These are phyloP conservation scores for Xylariaceae sp. DNA, from an alignment of 2,329 filamentous ascomycete genomes.

Conservation along the genomic window DNA sequence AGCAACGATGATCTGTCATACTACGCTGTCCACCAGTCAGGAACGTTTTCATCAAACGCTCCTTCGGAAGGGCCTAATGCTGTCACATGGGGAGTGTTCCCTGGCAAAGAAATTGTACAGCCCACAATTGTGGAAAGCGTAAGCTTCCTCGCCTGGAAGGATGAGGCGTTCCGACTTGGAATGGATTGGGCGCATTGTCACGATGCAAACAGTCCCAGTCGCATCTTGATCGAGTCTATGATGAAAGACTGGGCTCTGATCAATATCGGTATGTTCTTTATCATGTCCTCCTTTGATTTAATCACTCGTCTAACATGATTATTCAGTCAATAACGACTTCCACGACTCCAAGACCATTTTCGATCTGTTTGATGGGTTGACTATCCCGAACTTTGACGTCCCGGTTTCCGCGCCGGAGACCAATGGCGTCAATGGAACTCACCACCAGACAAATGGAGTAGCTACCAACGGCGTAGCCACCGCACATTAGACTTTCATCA, in stretches of 20 bases:
- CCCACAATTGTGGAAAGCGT: conserved; percentile 98
- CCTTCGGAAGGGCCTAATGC: conserved; percentile 86
- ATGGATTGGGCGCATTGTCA: conserved; percentile 94
- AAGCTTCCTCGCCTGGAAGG: conserved; percentile 97
- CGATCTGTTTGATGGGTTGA: conserved; percentile 74
- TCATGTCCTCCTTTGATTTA: background rate
- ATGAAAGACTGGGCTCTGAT: conserved; percentile 92
- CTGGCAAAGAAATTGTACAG: conserved; percentile 98
- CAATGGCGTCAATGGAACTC: conserved; percentile 26
- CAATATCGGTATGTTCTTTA: conserved; percentile 73
- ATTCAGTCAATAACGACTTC: conserved; percentile 95
- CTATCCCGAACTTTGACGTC: conserved; percentile 61
- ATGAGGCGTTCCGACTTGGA: conserved; percentile 91
- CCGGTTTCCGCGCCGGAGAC: conserved; percentile 19
- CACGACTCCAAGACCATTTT: conserved; percentile 79
- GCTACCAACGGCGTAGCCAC: conserved; percentile 18
- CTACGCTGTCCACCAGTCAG: conserved; percentile 84
- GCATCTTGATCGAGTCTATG: conserved; percentile 73
- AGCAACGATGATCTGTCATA: conserved; percentile 81
- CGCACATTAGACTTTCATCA: conserved; percentile 16
- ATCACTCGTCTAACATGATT: conserved; percentile 6
- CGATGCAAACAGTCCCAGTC: conserved; percentile 68
- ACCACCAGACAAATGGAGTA: conserved; percentile 24
- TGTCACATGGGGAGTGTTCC: conserved; percentile 99
- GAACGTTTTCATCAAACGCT: conserved; percentile 79